A percentile compares a stretch with the other conserved stretches of the same genome.
phyloP scores from a whole-genome alignment of 331 rosid genomes.

The Prunus yedoensis region DNA sequence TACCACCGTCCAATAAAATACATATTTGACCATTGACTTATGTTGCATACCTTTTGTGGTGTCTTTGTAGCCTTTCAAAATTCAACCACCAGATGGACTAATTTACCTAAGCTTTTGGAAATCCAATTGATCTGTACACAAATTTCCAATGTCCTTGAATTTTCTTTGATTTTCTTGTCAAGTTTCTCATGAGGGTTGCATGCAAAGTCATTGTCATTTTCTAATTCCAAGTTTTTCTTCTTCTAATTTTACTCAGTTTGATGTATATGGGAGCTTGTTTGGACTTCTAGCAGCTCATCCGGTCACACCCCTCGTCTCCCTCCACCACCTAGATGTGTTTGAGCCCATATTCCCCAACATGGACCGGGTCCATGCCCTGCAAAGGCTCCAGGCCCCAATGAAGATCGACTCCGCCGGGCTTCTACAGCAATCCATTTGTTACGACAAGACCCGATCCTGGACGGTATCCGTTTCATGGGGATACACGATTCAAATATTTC shows the following conservation, averaged over 20 bases:
- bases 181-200: too few relatives aligned
- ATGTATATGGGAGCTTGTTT: conserved; percentile 65
- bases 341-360: conserved; percentile 69
- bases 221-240: neutral
- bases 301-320: conserved; percentile 55
- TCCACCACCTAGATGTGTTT: conserved; percentile 72
- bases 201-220: neutral
- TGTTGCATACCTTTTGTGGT: neutral
- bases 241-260: conserved; percentile 39
- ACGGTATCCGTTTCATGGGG: conserved; percentile 72
- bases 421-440: conserved; percentile 75
- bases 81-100: neutral
- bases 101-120: neutral
- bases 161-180: too few relatives aligned
- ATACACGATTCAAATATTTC: conserved; percentile 63
- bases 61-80: neutral
- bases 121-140: neutral
- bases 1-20: conserved; percentile 7
- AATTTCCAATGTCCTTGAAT: neutral
- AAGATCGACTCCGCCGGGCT: conserved; percentile 57
- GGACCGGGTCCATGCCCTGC: conserved; percentile 43
- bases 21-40: neutral
- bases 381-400: conserved; percentile 42
- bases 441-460: conserved; percentile 58
- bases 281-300: conserved; percentile 86